These are phyloP conservation scores for Drechmeria coniospora DNA, from an alignment of 2,329 filamentous ascomycete genomes.

Conservation along the genomic window DNA sequence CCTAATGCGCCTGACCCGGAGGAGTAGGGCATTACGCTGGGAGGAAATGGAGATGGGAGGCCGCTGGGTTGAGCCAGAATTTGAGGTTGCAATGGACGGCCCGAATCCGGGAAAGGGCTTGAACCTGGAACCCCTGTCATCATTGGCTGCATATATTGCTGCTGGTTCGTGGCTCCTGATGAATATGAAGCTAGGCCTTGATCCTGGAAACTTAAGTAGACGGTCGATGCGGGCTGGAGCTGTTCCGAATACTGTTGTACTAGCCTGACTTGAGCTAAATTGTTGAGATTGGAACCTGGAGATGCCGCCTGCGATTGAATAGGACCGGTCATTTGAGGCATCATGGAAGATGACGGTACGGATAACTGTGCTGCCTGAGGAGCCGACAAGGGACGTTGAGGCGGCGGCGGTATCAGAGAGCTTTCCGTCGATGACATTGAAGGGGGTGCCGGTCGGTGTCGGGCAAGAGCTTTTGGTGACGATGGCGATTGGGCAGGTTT, in stretches of 20 bases:
- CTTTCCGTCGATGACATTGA: constrained; percentile 42
- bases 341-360: constrained; percentile 55
- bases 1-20: constrained; percentile 22
- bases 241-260: constrained; percentile 44
- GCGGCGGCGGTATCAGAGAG: constrained; percentile 59
- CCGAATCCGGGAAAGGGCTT: constrained; percentile 24
- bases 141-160: constrained; percentile 31
- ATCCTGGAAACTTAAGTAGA: constrained; percentile 17
- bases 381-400: constrained; percentile 70
- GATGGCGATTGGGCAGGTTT: constrained; percentile 25
- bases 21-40: constrained; percentile 26
- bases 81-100: constrained; percentile 25
- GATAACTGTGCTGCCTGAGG: constrained; percentile 67
- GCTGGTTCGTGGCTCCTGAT: constrained; percentile 12
- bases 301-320: constrained; percentile 49
- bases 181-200: constrained; percentile 24
- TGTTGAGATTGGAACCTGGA: constrained; percentile 61
- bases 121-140: constrained; percentile 29
- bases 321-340: constrained; percentile 71
- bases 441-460: constrained; percentile 59
- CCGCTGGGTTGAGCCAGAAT: constrained; percentile 51
- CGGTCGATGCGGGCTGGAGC: constrained; percentile 25
- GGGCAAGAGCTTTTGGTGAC: constrained; percentile 17
- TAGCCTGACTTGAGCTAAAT: constrained; percentile 50
- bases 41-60: constrained; percentile 29